Evolutionary conservation across 805 yeast species (phyloP).

Genomic region (Millerozyma miso): DNA sequence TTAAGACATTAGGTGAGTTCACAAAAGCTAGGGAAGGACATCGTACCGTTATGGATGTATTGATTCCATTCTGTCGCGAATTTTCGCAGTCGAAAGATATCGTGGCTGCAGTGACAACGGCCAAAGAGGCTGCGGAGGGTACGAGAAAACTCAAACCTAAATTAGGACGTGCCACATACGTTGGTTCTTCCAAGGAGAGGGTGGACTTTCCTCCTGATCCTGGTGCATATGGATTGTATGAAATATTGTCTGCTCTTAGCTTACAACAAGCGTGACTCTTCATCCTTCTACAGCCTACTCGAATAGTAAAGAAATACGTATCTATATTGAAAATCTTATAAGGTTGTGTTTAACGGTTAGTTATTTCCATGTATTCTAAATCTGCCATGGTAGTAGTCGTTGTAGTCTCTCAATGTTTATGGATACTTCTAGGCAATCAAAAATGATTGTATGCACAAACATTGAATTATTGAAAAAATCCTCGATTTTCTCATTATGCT

Average conservation of each 20-base stretch:
- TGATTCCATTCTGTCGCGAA: conserved; percentile 29
- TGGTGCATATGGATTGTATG: conserved; percentile 38
- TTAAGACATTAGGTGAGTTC: conserved; percentile 24
- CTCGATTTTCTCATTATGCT: too few relatives aligned
- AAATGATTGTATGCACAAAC: too few relatives aligned
- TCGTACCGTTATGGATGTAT: conserved; percentile 37
- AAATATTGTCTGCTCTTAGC: conserved; percentile 22
- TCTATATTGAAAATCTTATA: too few relatives aligned
- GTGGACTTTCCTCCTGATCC: conserved; percentile 35
- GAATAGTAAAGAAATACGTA: too few relatives aligned
- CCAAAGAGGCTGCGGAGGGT: conserved; percentile 29
- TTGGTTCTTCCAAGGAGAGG: conserved; percentile 23
- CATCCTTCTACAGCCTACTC: too few relatives aligned
- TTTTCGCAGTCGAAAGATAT: conserved; percentile 18
- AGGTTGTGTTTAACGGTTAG: too few relatives aligned
- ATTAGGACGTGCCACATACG: conserved; percentile 36
- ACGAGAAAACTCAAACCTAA: conserved; percentile 30
- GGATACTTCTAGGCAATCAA: too few relatives aligned
- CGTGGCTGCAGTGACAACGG: conserved; percentile 19
- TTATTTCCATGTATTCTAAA: too few relatives aligned
- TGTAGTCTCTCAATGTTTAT: too few relatives aligned
- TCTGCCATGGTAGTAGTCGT: too few relatives aligned
- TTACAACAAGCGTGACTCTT: neutral
- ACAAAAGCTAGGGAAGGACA: conserved; percentile 37
- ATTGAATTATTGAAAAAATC: too few relatives aligned